Percentiles rank a stretch among this genome's conserved stretches.
Conservation (phyloP, 306 rosid genomes). For the Clitoria ternatea region DNA sequence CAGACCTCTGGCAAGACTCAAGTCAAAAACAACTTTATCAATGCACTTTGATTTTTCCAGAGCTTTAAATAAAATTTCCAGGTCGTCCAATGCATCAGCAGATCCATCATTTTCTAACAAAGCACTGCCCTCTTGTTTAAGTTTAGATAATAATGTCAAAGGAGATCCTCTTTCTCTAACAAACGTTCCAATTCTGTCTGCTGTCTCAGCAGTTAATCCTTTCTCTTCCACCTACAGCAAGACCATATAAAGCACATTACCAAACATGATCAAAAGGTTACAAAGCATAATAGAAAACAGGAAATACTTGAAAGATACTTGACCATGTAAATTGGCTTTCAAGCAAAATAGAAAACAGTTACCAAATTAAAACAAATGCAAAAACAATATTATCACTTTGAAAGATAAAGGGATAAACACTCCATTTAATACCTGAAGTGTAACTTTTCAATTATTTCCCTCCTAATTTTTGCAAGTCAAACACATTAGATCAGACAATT, state of each 20-base stretch:
- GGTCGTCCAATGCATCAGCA: conserved; percentile 64
- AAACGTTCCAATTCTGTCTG: conserved; percentile 71
- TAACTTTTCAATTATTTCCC: too few species aligned
- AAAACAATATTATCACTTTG: background rate
- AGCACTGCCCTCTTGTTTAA: conserved; percentile 65
- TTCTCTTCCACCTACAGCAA: conserved; percentile 79
- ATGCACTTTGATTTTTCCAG: conserved; percentile 68
- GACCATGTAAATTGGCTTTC: background rate
- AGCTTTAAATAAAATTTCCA: conserved; percentile 75
- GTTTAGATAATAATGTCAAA: conserved; percentile 59
- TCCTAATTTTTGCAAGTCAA: background rate
- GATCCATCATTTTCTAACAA: conserved; percentile 57
- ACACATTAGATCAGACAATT: background rate
- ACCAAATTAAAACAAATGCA: background rate
- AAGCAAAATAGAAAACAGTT: background rate
- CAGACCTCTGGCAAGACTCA: conserved; percentile 97
- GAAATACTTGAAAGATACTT: too few species aligned
- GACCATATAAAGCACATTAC: conserved; percentile 16
- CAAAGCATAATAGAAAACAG: background rate
- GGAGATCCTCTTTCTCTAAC: conserved; percentile 85
- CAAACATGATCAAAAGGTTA: background rate
- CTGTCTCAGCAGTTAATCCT: conserved; percentile 73
- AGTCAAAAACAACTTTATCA: conserved; percentile 78
- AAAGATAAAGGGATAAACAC: background rate
- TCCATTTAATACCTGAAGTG: background rate